Base-by-base conservation (phyloP, 768 basidiomycete genomes). In the Lyophyllum decastes region DNA sequence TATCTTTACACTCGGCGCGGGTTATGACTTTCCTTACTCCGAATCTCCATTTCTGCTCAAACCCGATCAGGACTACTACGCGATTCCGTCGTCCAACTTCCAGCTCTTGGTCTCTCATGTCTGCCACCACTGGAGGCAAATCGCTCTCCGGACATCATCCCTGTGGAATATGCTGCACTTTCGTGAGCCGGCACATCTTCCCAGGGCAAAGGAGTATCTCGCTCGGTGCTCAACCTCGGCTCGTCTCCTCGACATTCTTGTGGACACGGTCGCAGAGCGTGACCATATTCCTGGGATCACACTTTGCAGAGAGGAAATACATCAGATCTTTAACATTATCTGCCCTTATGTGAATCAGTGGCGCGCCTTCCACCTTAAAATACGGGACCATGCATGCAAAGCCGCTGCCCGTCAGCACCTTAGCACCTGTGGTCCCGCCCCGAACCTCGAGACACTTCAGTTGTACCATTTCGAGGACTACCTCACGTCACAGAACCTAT, bases 401-500 rank as follows among this genome's bases (percentile, higher is more conserved):
- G 71, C 70, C 41, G 71, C 72, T 49, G 84, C 85, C 4, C 78
- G 84, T 40, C 69, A 73, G n/a, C 72, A 75, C 58, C 75, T 87
- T 16, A 75, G 76, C 52, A 73, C 71, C 11, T 85, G 84, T 61
- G 82, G 81, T 1, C 73, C 80, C 34, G 85, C 83, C 0, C 82
- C 80, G n/a, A 68, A 71, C 48, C 79, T 88, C 49, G 79, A 83
- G 66, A 82, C 82, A 3, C 78, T 87, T 30, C 82, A 85, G 69
- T 73, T 88, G 2, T 88, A 86, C 67, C 86, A 88, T 66, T 84
- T 86, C 61, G 81, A 86, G 64, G 77, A 85, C 64, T 88, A 79
- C 66, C 66, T 73, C 21, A 79, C 73, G 14, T 66, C 79, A 0
- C 77, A 83, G 56, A 76, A 81, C 46, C 76, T 88, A 11, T 81